Conservation (phyloP, 148 eudicot species). For the Talinum fruticosum region DNA sequence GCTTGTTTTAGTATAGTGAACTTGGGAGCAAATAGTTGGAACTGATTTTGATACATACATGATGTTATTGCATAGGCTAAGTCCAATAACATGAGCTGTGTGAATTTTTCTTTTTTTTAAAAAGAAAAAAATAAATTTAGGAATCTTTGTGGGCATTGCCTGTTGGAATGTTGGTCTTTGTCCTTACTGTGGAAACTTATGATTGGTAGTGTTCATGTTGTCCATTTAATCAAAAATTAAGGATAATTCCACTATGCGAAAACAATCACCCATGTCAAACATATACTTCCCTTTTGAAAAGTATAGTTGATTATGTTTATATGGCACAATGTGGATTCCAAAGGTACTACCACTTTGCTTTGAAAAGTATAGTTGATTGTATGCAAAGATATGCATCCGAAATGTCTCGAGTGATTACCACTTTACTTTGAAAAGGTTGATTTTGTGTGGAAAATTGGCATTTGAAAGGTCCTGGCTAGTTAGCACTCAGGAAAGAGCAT, state of each 20-base stretch:
- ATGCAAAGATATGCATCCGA: too few relatives aligned
- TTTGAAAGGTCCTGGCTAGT: neutral
- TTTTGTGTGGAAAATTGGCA: neutral
- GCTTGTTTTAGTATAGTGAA: neutral
- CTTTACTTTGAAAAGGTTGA: too few relatives aligned
- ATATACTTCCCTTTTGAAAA: neutral
- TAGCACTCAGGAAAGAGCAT: too few relatives aligned
- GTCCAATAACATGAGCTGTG: neutral
- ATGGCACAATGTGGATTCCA: too few relatives aligned
- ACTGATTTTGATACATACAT: neutral
- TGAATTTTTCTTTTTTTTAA: neutral
- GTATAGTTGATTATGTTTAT: constrained; percentile 3
- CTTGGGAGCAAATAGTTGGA: neutral
- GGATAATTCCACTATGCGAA: neutral
- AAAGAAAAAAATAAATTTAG: neutral
- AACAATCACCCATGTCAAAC: neutral
- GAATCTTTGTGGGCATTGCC: constrained; percentile 11
- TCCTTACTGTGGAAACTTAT: neutral
- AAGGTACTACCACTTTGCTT: too few relatives aligned
- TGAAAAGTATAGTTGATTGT: too few relatives aligned
- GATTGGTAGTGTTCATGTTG: neutral
- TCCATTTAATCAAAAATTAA: neutral
- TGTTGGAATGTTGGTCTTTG: constrained; percentile 5
- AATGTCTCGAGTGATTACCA: too few relatives aligned
- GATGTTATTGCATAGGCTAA: neutral